Percentiles rank a stretch among this genome's conserved stretches.
These are phyloP conservation scores for Rachicladosporium sp. DNA, from an alignment of 2,329 filamentous ascomycete species.

Conservation along the genomic window DNA sequence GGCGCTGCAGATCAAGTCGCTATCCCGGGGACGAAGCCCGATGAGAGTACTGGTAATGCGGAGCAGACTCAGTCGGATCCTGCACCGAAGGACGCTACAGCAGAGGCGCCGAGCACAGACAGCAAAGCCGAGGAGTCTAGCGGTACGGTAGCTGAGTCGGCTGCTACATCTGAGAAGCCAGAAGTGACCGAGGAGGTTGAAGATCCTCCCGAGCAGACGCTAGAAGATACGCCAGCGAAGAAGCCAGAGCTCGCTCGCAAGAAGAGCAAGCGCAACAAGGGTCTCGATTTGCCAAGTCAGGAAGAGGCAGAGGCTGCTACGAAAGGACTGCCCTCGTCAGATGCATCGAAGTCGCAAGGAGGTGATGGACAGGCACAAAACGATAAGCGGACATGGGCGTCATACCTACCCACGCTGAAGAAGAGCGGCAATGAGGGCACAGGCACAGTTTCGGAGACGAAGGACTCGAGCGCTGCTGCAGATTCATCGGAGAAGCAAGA, in stretches of 20 bases:
- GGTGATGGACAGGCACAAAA: conserved; percentile 12
- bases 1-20: conserved; percentile 13
- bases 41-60: conserved; percentile 23
- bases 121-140: conserved; percentile 12
- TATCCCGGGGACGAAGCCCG: conserved; percentile 19
- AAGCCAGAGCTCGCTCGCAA: conserved; percentile 11
- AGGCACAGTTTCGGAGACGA: not conserved
- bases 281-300: conserved; percentile 22
- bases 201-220: conserved; percentile 10
- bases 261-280: conserved; percentile 18
- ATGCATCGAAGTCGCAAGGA: conserved; percentile 1
- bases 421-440: not conserved
- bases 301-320: conserved; percentile 24
- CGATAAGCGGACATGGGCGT: conserved; percentile 25
- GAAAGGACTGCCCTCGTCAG: conserved; percentile 10
- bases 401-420: conserved; percentile 19
- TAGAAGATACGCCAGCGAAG: conserved; percentile 10
- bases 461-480: not conserved
- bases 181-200: too few species aligned
- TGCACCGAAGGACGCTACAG: conserved; percentile 14
- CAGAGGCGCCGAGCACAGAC: not conserved
- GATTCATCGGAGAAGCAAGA: too few species aligned
- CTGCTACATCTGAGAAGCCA: too few species aligned
- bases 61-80: conserved; percentile 10
- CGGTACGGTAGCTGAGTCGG: too few species aligned